Evolutionary conservation across 331 rosid species (phyloP).

Genomic region (Cydonia oblonga): DNA sequence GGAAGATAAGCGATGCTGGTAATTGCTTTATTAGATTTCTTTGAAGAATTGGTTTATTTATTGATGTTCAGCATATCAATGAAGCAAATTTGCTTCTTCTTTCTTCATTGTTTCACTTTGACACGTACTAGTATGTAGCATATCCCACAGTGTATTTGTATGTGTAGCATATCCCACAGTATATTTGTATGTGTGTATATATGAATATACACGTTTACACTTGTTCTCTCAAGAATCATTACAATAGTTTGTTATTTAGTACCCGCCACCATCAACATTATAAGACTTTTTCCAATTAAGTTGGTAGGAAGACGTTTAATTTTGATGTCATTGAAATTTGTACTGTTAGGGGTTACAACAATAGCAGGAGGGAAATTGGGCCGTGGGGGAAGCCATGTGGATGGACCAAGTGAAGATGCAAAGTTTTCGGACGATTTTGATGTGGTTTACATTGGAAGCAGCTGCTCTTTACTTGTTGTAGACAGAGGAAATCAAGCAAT

Average conservation of each 20-base stretch:
- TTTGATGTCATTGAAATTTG: constrained; percentile 11
- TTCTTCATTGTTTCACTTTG: neutral
- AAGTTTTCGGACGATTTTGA: constrained; percentile 82
- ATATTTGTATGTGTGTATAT: too few species aligned
- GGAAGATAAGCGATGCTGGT: constrained; percentile 92
- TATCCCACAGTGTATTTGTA: too few species aligned
- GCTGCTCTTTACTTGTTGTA: constrained; percentile 72
- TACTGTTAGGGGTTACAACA: constrained; percentile 66
- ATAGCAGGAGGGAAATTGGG: constrained; percentile 87
- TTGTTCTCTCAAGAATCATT: neutral
- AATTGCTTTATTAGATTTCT: neutral
- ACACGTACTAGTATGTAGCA: neutral
- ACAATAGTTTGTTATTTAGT: neutral
- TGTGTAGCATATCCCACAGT: neutral
- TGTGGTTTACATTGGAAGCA: constrained; percentile 82
- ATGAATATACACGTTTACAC: neutral
- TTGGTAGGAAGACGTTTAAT: neutral
- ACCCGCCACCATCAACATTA: neutral
- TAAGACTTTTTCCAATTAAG: neutral
- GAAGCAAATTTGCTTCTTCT: neutral
- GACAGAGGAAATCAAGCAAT: constrained; percentile 82
- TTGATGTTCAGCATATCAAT: neutral
- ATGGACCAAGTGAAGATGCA: constrained; percentile 92
- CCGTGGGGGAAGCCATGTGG: constrained; percentile 72
- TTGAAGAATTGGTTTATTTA: neutral